Evolutionary conservation across 1,139 yeast genomes (phyloP), one percentile per base, ranked within the genome.

Genomic region (Kodamaea fungicola): DNA sequence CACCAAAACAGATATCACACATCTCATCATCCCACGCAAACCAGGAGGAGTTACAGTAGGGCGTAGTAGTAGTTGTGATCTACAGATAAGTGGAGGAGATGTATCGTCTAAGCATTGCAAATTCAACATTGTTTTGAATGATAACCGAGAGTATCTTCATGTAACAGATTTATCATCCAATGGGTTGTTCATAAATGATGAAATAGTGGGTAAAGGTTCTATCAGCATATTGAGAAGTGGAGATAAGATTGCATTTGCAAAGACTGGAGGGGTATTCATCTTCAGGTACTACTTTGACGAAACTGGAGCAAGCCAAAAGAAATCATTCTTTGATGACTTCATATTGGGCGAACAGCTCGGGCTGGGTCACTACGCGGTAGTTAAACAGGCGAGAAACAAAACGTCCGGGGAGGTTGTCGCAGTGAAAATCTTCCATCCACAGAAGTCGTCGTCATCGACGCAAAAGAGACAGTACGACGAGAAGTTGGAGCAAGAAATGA

Each of bases 301-400:
- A 33, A 47, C 51, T 10, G 42, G 45, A 19, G 43, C 42, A 7
- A 31, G 37, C 8, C 32, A 37, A 42, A 53, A 51, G 43, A 46
- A 50, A 33, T 62, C 80, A 7, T 78, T 83, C 43, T 78, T 73
- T 45, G 85, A 81, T 51, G 74, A 75, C 42, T 84, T 81, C 51
- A 64, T 77, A 1, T 47, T 82, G 28, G 85, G 86, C 0, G 68
- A 66, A 40, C 78, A 80, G 45, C 59, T 84, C 22, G 94, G 94
- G 0, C 64, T 83, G 3, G 94, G 94, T 0, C 92, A 83, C 59
- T 84, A 83, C 54, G 92, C 92, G 1, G 77, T 80, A 12, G 94
- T 84, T 2, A 80, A 78, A 52, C 87, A 82, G 45, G 88, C 88
- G 2, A 64, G 71, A 16, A 71, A 76, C 45, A 72, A 80, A 45